Conservation (phyloP, 1,284 basidiomycete species). For the Ceratobasidium papillatum region DNA sequence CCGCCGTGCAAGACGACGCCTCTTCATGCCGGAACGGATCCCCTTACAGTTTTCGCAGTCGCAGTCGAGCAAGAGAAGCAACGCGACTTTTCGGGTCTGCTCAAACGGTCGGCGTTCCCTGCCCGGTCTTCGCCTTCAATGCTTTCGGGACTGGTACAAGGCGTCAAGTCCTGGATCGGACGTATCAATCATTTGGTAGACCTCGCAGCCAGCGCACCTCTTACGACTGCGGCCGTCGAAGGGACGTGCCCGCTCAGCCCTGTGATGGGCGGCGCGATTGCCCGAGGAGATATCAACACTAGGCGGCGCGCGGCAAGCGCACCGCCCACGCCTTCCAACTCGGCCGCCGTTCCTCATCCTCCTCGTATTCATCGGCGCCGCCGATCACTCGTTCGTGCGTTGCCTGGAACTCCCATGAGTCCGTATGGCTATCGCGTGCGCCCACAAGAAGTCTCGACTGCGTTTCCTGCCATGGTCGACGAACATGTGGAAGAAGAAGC, state of each 20-base stretch:
- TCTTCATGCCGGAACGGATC: conserved; percentile 6
- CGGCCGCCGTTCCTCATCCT: neutral
- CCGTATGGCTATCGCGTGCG: conserved; percentile 37
- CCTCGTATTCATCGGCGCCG: conserved; percentile 18
- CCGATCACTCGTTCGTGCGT: conserved; percentile 1
- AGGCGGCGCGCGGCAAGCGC: conserved; percentile 14
- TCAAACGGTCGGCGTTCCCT: neutral
- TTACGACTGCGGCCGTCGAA: conserved; percentile 13
- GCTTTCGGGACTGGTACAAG: conserved; percentile 4
- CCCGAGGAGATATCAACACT: neutral
- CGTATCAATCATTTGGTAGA: conserved; percentile 28
- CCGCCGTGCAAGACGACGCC: conserved; percentile 36
- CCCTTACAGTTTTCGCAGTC: conserved; percentile 27
- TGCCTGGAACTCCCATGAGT: conserved; percentile 27
- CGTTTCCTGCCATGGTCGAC: conserved; percentile 11
- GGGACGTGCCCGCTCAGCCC: conserved; percentile 30
- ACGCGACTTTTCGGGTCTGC: conserved; percentile 27
- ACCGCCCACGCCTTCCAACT: neutral
- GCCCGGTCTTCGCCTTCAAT: neutral
- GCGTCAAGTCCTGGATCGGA: conserved; percentile 21
- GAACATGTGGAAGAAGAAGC: conserved; percentile 1
- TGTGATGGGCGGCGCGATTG: conserved; percentile 20
- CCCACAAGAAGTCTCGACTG: conserved; percentile 20
- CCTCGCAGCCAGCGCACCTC: conserved; percentile 13
- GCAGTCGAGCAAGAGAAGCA: conserved; percentile 29